Evolutionary conservation across 768 basidiomycete genomes (phyloP).

Genomic region (Naganishia randhawae): DNA sequence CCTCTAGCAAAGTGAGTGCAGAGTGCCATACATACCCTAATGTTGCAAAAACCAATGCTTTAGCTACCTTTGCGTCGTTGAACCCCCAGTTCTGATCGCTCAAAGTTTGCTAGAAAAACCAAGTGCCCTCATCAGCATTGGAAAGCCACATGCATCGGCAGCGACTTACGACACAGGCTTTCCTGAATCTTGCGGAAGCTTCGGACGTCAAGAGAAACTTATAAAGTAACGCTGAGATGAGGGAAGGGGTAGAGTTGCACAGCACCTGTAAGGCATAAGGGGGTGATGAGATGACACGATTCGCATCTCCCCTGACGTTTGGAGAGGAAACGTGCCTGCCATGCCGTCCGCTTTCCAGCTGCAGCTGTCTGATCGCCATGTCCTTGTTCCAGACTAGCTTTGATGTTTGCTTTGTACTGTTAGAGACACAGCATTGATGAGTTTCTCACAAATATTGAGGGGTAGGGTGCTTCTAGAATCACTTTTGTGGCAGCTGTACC

Average conservation of each 20-base stretch:
- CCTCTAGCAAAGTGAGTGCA: background rate
- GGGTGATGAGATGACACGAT: background rate
- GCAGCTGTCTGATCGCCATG: conserved; percentile 56
- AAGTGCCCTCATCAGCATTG: background rate
- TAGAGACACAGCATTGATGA: background rate
- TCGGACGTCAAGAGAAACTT: conserved; percentile 27
- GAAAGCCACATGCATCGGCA: background rate
- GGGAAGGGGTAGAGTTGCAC: conserved; percentile 64
- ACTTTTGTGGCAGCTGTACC: conserved; percentile 84
- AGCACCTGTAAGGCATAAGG: conserved; percentile 52
- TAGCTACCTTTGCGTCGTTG: background rate
- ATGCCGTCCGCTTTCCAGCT: conserved; percentile 68
- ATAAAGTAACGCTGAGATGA: conserved; percentile 38
- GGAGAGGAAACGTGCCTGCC: conserved; percentile 60
- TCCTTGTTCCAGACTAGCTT: conserved; percentile 66
- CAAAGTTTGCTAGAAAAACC: background rate
- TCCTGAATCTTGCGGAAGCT: conserved; percentile 30
- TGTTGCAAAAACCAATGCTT: conserved; percentile 61
- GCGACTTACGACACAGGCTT: conserved; percentile 35
- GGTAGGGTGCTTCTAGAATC: conserved; percentile 49
- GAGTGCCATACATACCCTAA: conserved; percentile 57
- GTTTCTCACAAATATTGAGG: background rate
- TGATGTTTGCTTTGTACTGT: conserved; percentile 59
- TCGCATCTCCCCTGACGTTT: background rate
- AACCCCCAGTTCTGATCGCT: background rate